phyloP scores from a whole-genome alignment of 331 rosid species.

The Quercus phellos region DNA sequence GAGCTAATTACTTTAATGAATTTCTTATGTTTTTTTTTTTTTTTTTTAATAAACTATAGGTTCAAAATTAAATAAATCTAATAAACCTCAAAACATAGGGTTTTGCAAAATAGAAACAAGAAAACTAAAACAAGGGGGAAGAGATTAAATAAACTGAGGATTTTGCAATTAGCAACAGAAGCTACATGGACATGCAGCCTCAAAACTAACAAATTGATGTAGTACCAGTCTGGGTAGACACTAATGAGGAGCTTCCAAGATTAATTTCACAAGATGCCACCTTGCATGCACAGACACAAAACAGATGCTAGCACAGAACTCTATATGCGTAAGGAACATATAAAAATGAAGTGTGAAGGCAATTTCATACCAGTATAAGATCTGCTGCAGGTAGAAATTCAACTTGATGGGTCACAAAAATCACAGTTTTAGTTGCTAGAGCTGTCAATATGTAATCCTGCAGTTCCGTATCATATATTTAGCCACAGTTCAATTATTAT shows the following conservation, averaged over 20 bases:
- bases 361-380: constrained; percentile 74
- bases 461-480: constrained; percentile 37
- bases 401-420: constrained; percentile 97
- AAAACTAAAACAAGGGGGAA: neutral
- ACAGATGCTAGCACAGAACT: constrained; percentile 9
- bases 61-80: neutral
- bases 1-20: neutral
- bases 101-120: neutral
- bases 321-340: constrained; percentile 17
- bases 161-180: neutral
- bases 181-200: neutral
- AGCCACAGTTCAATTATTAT: constrained; percentile 1
- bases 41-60: neutral
- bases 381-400: constrained; percentile 94
- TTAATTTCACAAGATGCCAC: neutral
- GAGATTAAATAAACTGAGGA: neutral
- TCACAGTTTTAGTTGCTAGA: constrained; percentile 74
- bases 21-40: neutral
- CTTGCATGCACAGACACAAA: neutral
- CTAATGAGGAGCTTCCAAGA: neutral
- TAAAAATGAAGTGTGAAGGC: constrained; percentile 20
- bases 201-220: neutral
- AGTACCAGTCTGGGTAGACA: neutral
- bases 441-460: constrained; percentile 97
- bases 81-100: neutral